phyloP scores from a whole-genome alignment of 2,329 filamentous ascomycete species.

The Coniella lustricola region DNA sequence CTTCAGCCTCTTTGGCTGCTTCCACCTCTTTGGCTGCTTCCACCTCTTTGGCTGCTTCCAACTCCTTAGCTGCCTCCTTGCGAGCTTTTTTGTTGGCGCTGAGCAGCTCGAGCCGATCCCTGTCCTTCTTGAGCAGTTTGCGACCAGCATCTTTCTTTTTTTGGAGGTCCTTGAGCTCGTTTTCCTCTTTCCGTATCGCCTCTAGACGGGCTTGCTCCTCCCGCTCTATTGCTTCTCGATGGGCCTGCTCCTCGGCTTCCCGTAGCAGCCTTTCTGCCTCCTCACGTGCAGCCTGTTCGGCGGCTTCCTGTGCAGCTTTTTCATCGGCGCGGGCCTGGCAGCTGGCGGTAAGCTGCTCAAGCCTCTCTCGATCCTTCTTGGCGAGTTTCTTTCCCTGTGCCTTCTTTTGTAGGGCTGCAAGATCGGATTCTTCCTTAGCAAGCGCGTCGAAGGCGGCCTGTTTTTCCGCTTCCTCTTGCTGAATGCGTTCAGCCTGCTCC shows the following conservation, averaged over 20 bases:
- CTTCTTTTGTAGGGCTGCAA: conserved; percentile 13
- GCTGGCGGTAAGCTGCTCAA: conserved; percentile 11
- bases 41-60: conserved; percentile 13
- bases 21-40: conserved; percentile 36
- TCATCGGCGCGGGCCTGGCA: conserved; percentile 16
- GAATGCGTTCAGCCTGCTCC: conserved; percentile 13
- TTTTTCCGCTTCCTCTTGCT: conserved; percentile 12
- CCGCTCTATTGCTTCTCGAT: conserved; percentile 9
- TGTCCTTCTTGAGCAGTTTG: conserved; percentile 14
- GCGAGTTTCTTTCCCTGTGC: conserved; percentile 11
- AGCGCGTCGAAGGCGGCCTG: conserved; percentile 13
- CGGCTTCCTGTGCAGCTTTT: conserved; percentile 15
- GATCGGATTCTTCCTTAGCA: conserved; percentile 14
- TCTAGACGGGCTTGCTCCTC: conserved; percentile 7
- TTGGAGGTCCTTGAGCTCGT: conserved; percentile 21
- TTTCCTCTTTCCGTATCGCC: conserved; percentile 14
- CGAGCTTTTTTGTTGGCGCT: conserved; percentile 14
- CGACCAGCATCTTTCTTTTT: conserved; percentile 17
- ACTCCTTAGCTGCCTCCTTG: conserved; percentile 10
- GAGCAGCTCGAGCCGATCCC: conserved; percentile 12
- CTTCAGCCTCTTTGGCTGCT: conserved; percentile 39
- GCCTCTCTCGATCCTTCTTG: conserved; percentile 12
- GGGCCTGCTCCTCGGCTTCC: conserved; percentile 15
- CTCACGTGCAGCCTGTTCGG: conserved; percentile 13
- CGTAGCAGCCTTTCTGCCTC: conserved; percentile 15